Evolutionary conservation across 2,329 filamentous ascomycete genomes (phyloP).

Genomic region (Colletotrichum sp.): DNA sequence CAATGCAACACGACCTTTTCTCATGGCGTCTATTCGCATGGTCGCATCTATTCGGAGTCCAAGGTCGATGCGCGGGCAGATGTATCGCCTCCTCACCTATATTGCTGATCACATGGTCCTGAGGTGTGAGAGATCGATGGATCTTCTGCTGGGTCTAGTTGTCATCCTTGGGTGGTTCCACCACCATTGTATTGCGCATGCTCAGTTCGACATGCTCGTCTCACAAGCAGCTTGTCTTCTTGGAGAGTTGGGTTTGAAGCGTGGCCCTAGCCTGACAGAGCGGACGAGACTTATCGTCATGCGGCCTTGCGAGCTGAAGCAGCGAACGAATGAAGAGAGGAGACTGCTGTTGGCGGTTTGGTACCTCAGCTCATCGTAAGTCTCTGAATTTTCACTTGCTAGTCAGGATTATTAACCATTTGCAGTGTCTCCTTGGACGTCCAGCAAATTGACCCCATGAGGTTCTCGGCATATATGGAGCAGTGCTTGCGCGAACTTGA

Average conservation of each 20-base stretch:
- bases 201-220: conserved; percentile 56
- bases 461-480: conserved; percentile 57
- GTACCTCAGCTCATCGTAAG: conserved; percentile 59
- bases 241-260: conserved; percentile 51
- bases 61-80: conserved; percentile 53
- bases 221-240: conserved; percentile 52
- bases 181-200: conserved; percentile 58
- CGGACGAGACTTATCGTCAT: conserved; percentile 47
- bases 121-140: conserved; percentile 53
- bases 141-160: conserved; percentile 53
- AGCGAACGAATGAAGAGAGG: conserved; percentile 55
- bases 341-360: conserved; percentile 58
- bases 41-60: conserved; percentile 52
- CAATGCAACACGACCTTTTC: conserved; percentile 45
- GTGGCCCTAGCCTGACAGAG: conserved; percentile 43
- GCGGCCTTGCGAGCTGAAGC: conserved; percentile 38
- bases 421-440: conserved; percentile 47
- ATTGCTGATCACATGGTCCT: conserved; percentile 55
- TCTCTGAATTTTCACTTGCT: not conserved
- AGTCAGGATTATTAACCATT: not conserved
- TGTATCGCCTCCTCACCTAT: conserved; percentile 50
- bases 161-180: conserved; percentile 58
- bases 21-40: conserved; percentile 55
- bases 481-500: conserved; percentile 54
- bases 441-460: conserved; percentile 50